Evolutionary conservation across 257 asterid species (phyloP), one percentile per base, ranked within the genome.

Genomic region (Nyctanthes arbortristis): DNA sequence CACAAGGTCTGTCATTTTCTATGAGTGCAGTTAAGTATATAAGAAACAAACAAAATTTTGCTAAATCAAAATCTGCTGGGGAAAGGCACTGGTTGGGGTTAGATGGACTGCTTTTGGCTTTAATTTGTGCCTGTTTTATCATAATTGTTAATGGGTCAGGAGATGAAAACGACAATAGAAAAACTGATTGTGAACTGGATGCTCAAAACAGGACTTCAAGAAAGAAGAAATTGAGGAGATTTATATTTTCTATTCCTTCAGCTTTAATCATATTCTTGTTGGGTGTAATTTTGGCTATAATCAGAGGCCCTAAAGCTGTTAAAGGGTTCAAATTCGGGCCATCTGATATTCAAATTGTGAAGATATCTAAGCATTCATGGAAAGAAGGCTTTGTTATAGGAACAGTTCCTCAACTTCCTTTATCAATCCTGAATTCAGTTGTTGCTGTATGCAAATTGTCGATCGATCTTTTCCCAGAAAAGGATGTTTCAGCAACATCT

Each of bases 391-490:
- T 91, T 76, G 76, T 87, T 10, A 87, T 84, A 39, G 97, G 96
- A 16, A 84, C 95, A 45, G 78, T 87, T 45, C 95, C 96, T 1
- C 95, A 91, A 40, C 89, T 90, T 33, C 90, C 97, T 0, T 35
- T 91, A 11, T 89, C 96, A 28, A 70, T 91, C 18, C 12, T 89
- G 34, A 91, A 91, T 77, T 89, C 96, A 2, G 96, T 91, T 2
- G 82, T 91, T 11, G 97, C 96, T 0, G 97, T 91, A 2, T 87
- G 96, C 39, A 91, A 89, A 78, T 65, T 89, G 37, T 87, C 97
- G 0, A 78, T 77, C 1, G 93, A 91, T 73, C 90, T 91, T 20
- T 91, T 91, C 73, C 96, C 96, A 0, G 88, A 84, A 0, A 89
- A 78, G 66, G 79, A 78, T 4, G 76, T 87, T 0, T 82, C 96